Evolutionary conservation across 2,329 filamentous ascomycete species (phyloP).

Genomic region (Daldinia eschscholtzii): DNA sequence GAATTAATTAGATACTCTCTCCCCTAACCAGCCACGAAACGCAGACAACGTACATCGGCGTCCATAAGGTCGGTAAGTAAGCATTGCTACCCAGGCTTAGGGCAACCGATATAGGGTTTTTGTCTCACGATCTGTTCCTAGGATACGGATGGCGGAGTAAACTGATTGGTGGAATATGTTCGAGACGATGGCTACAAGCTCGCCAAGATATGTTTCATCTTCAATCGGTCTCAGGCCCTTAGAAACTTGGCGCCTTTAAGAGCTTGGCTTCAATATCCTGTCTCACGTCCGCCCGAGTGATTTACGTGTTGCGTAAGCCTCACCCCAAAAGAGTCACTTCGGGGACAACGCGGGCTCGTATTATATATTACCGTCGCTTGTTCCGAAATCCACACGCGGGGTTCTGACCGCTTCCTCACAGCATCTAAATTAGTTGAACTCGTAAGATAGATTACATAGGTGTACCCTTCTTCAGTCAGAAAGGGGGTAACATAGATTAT

Average conservation of each 20-base stretch:
- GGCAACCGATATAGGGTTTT: neutral
- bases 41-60: neutral
- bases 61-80: neutral
- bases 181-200: constrained; percentile 17
- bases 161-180: constrained; percentile 4
- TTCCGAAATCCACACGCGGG: neutral
- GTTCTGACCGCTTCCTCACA: neutral
- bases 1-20: neutral
- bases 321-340: neutral
- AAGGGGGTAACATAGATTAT: neutral
- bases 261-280: constrained; percentile 34
- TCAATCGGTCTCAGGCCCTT: constrained; percentile 16
- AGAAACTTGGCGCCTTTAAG: constrained; percentile 19
- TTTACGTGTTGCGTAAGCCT: constrained; percentile 30
- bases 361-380: neutral
- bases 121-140: neutral
- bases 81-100: neutral
- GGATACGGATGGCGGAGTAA: neutral
- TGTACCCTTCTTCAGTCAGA: neutral
- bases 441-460: neutral
- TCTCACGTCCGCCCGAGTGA: constrained; percentile 27
- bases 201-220: constrained; percentile 41
- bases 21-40: neutral
- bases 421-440: neutral
- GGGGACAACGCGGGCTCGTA: neutral